phyloP scores from a whole-genome alignment of 768 basidiomycete species.

The Russula virescens region DNA sequence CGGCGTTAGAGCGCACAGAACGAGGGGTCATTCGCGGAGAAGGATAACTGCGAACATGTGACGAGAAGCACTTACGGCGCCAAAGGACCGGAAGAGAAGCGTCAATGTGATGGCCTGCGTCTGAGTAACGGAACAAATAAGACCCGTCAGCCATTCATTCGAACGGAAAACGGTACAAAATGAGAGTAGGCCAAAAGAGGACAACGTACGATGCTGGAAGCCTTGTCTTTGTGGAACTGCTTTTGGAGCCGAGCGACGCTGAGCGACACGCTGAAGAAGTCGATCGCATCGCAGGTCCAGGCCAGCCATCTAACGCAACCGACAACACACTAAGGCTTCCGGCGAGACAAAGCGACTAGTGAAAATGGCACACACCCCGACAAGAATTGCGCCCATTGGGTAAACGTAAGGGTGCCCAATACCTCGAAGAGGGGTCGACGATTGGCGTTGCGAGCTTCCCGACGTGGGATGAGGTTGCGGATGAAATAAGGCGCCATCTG shows the following conservation, averaged over 20 bases:
- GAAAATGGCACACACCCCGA: slow-evolving; percentile 37
- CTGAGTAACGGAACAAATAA: slow-evolving; percentile 26
- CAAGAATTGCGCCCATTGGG: slow-evolving; percentile 52
- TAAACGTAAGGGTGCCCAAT: slow-evolving; percentile 38
- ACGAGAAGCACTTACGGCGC: slow-evolving; percentile 44
- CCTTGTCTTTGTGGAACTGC: slow-evolving; percentile 42
- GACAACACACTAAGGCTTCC: background rate
- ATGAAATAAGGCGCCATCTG: slow-evolving; percentile 24
- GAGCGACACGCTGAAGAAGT: slow-evolving; percentile 77
- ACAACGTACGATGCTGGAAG: slow-evolving; percentile 40
- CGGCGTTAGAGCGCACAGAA: background rate
- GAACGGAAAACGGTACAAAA: background rate
- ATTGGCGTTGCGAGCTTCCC: slow-evolving; percentile 3
- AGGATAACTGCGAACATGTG: background rate
- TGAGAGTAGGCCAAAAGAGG: background rate
- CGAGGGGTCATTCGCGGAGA: too few species aligned
- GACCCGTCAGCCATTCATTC: background rate
- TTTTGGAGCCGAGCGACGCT: slow-evolving; percentile 43
- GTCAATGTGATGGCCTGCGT: slow-evolving; percentile 89
- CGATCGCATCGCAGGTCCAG: slow-evolving; percentile 83
- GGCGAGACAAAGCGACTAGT: background rate
- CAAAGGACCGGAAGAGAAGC: slow-evolving; percentile 77
- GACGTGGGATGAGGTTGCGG: slow-evolving; percentile 21
- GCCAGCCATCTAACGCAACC: slow-evolving; percentile 57
- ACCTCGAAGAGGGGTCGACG: slow-evolving; percentile 38